Evolutionary conservation across 2,329 filamentous ascomycete species (phyloP).

Genomic region (Colletotrichum sojae): DNA sequence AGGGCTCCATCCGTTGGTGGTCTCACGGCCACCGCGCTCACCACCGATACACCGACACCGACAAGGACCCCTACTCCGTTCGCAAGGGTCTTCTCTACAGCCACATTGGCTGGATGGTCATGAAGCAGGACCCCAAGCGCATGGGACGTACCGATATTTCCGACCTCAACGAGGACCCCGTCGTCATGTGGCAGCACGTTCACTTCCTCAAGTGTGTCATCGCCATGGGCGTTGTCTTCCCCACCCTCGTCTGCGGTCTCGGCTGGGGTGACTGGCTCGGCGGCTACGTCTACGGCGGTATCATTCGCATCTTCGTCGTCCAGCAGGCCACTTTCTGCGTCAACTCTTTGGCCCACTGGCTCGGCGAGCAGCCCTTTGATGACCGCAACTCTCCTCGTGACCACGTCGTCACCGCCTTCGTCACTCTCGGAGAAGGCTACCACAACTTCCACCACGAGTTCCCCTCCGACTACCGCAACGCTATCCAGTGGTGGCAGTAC

Average conservation of each 20-base stretch:
- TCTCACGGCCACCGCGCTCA: conserved; percentile 88
- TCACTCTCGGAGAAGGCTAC: conserved; percentile 90
- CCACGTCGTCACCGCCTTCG: conserved; percentile 86
- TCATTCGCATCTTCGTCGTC: conserved; percentile 89
- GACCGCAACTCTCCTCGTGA: conserved; percentile 93
- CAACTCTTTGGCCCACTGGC: conserved; percentile 92
- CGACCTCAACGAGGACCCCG: conserved; percentile 87
- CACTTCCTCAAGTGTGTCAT: conserved; percentile 87
- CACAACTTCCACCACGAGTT: conserved; percentile 98
- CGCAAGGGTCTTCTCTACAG: conserved; percentile 87
- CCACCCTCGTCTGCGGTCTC: conserved; percentile 81
- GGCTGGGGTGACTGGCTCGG: conserved; percentile 86
- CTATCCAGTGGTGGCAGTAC: conserved; percentile 92
- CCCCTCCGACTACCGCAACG: conserved; percentile 93
- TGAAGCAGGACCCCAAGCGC: conserved; percentile 93
- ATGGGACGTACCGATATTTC: conserved; percentile 91
- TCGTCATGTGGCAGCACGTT: conserved; percentile 90
- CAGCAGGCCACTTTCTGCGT: conserved; percentile 95
- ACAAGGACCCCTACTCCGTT: conserved; percentile 92
- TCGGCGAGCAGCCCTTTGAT: conserved; percentile 92
- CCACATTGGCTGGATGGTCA: conserved; percentile 91
- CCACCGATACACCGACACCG: conserved; percentile 92
- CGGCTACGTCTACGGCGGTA: conserved; percentile 87
- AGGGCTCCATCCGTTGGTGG: conserved; percentile 93
- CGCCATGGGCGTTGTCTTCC: conserved; percentile 83